Evolutionary conservation across 768 basidiomycete genomes (phyloP), one percentile per base, ranked within the genome.

Genomic region (Mycena vitilis): DNA sequence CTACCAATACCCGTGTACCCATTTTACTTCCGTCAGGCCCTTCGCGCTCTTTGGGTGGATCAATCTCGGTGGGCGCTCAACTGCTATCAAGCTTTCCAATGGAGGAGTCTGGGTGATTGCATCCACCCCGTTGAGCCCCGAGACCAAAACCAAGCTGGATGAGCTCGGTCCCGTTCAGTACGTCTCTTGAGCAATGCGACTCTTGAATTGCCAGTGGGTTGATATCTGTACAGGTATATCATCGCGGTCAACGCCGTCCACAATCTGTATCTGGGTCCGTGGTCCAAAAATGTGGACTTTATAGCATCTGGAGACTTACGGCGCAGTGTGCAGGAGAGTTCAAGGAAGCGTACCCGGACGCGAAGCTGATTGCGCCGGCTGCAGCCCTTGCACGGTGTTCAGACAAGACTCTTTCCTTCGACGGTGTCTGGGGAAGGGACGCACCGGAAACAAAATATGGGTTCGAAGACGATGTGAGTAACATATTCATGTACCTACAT

Each of bases 41-140:
- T 94, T 94, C 74, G 75, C 86, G 16, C 86, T 93, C 48, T 88
- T 85, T 66, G 87, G 89, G 10, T 9, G 93, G 30, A 72, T 94
- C 16, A 93, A 93, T 5, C 80, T 95, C 36, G 95, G 95, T 1
- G 94, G 95, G 22, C 83, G 95, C 52, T 90, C 93, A 8, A 96
- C 95, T 0, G 95, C 94, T 0, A 82, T 96, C 73, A 88, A 84
- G 78, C 82, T 96, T 25, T 78, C 79, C 47, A 84, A 86, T 57
- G 89, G 91, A 40, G 89, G 87, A 15, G 89, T 96, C 30, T 96
- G 93, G 88, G 83, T 95, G 16, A 81, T 95, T 20, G 94, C 93
- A 0, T 95, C 93, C 1, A 91, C 91, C 10, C 91, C 92, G 0
- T 80, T 94, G 61, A 86, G 87, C 42, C 80, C 81, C 4, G 88